Conservation (phyloP, 495 filamentous ascomycete species). For the Trichoderma gamsii region DNA sequence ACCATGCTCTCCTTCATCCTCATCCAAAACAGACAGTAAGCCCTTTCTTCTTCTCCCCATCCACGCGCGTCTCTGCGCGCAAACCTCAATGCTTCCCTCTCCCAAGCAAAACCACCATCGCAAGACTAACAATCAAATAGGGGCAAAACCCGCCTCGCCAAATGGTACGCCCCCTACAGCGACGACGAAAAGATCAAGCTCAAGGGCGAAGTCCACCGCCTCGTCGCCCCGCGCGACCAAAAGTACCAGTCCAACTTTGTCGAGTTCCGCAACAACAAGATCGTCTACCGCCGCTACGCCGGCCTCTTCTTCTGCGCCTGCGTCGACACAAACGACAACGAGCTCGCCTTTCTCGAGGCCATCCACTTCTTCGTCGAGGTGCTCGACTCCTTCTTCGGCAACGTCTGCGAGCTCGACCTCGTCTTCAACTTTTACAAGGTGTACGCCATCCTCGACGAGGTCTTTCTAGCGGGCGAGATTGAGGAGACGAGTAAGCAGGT, state of each 20-base stretch:
- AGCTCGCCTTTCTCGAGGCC: conserved; percentile 92
- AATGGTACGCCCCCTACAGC: conserved; percentile 97
- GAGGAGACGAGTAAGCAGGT: conserved; percentile 99
- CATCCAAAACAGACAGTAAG: conserved; percentile 91
- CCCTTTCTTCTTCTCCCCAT: conserved; percentile 11
- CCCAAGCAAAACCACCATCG: background rate
- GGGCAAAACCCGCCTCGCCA: conserved; percentile 96
- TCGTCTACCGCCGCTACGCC: conserved; percentile 94
- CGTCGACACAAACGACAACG: conserved; percentile 98
- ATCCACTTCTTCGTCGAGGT: conserved; percentile 99
- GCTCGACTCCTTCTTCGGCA: conserved; percentile 95
- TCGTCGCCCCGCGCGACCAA: conserved; percentile 94
- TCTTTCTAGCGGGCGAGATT: conserved; percentile 91
- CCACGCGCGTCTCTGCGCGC: background rate
- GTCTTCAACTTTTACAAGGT: conserved; percentile 99
- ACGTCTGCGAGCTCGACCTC: conserved; percentile 98
- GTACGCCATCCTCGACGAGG: conserved; percentile 97
- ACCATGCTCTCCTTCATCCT: conserved; percentile 84
- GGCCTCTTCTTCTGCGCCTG: conserved; percentile 98
- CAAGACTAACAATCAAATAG: conserved; percentile 38
- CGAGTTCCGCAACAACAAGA: conserved; percentile 86
- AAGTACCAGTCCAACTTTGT: conserved; percentile 99
- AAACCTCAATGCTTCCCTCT: background rate
- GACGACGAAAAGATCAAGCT: conserved; percentile 96
- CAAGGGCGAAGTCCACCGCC: conserved; percentile 94